These are phyloP conservation scores for Hysterangium stoloniferum DNA, from an alignment of 768 basidiomycete species.

Conservation along the genomic window DNA sequence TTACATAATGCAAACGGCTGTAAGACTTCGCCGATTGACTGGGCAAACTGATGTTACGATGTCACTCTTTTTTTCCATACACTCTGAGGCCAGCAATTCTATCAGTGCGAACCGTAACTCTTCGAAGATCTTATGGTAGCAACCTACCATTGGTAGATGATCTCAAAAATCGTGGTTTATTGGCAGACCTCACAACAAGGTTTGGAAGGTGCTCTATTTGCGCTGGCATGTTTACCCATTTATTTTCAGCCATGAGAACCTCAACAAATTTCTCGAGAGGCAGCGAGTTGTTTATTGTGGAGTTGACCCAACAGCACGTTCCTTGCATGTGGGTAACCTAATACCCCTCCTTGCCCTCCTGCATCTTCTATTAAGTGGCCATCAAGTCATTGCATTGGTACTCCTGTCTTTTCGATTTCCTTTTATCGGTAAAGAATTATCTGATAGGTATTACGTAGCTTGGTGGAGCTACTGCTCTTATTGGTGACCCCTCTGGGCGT, in stretches of 20 bases:
- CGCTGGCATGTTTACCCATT: not conserved
- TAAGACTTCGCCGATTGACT: not conserved
- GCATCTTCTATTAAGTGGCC: constrained; percentile 84
- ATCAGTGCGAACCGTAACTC: not conserved
- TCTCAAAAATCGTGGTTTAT: constrained; percentile 5
- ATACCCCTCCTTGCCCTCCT: constrained; percentile 79
- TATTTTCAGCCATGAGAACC: not conserved
- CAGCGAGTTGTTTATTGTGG: constrained; percentile 64
- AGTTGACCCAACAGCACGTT: constrained; percentile 85
- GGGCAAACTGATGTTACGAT: constrained; percentile 2
- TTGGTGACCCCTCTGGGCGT: constrained; percentile 94
- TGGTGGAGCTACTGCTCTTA: constrained; percentile 92
- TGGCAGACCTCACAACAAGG: constrained; percentile 4
- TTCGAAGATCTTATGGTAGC: not conserved
- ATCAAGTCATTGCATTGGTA: constrained; percentile 77
- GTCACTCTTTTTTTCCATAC: not conserved
- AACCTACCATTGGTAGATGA: not conserved
- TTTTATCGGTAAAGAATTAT: constrained; percentile 6
- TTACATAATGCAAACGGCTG: not conserved
- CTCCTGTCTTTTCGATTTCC: constrained; percentile 22
- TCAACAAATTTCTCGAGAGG: not conserved
- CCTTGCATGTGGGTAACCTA: constrained; percentile 91
- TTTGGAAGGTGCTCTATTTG: not conserved
- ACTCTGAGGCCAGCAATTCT: not conserved
- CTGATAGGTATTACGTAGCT: constrained; percentile 58